Evolutionary conservation across 495 filamentous ascomycete genomes (phyloP).

Genomic region (Trichoderma gamsii): DNA sequence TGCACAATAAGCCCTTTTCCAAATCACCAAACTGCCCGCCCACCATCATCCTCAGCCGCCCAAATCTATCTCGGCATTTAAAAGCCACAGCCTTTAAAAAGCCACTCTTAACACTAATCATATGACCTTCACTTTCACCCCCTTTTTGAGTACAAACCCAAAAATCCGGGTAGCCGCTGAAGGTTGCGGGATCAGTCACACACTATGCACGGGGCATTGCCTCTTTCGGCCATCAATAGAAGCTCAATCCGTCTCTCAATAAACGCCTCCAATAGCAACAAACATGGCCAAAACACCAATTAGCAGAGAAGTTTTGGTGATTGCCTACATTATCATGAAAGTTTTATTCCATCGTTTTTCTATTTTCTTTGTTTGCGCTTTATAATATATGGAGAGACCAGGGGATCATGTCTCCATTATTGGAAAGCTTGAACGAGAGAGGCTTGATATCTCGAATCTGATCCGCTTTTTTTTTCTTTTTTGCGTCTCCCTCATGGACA

Average conservation of each 20-base stretch:
- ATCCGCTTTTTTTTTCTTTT: neutral
- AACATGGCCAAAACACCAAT: neutral
- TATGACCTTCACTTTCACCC: neutral
- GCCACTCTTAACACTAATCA: too few relatives aligned
- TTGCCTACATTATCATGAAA: neutral
- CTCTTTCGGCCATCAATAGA: neutral
- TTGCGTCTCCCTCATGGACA: neutral
- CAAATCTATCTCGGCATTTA: neutral
- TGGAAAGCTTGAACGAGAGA: neutral
- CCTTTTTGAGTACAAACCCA: neutral
- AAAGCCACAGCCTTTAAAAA: neutral
- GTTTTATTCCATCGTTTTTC: neutral
- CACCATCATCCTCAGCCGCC: neutral
- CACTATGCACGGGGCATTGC: neutral
- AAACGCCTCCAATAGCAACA: neutral
- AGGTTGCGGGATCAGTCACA: neutral
- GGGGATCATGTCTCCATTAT: neutral
- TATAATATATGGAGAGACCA: too few relatives aligned
- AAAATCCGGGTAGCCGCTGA: neutral
- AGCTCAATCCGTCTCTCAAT: neutral
- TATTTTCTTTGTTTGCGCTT: too few relatives aligned
- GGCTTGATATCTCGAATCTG: neutral
- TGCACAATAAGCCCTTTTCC: neutral
- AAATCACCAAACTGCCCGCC: neutral
- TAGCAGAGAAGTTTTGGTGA: neutral